phyloP scores from a whole-genome alignment of 371 early-diverging fungal genomes.

The Batkoa obscura region DNA sequence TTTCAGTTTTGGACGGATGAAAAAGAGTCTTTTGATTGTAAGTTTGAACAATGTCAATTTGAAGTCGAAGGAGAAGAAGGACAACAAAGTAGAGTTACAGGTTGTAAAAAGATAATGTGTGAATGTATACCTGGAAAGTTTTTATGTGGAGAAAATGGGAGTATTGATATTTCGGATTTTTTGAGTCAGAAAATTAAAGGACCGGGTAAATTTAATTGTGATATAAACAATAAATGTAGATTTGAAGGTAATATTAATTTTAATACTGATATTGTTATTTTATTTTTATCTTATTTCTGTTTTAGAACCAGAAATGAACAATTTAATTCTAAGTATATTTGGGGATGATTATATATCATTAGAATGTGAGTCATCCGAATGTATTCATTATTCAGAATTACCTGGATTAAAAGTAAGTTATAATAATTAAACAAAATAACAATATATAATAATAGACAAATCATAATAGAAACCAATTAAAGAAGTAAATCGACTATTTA shows the following conservation, averaged over 20 bases:
- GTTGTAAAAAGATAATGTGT: conserved; percentile 45
- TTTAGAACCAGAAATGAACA: conserved; percentile 48
- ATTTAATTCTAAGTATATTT: conserved; percentile 43
- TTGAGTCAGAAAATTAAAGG: conserved; percentile 49
- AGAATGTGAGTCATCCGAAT: conserved; percentile 57
- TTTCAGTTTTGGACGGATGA: conserved; percentile 66
- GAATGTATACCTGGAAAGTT: conserved; percentile 49
- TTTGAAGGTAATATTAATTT: conserved; percentile 26
- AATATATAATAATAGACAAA: not conserved
- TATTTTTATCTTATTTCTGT: not conserved
- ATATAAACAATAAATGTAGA: conserved; percentile 27
- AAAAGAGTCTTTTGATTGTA: conserved; percentile 57
- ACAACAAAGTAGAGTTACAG: conserved; percentile 13
- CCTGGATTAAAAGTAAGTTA: conserved; percentile 31
- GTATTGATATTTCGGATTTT: conserved; percentile 50
- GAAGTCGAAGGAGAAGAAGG: conserved; percentile 7
- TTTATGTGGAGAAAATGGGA: conserved; percentile 58
- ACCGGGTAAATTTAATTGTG: conserved; percentile 48
- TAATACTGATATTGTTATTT: not conserved
- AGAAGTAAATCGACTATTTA: conserved; percentile 25
- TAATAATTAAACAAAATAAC: not conserved
- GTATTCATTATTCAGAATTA: conserved; percentile 68
- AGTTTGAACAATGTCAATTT: conserved; percentile 38
- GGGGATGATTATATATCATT: conserved; percentile 57
- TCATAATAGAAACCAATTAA: too few relatives aligned